phyloP scores from a whole-genome alignment of 139 green algal genomes.

The Volvox africanus region DNA sequence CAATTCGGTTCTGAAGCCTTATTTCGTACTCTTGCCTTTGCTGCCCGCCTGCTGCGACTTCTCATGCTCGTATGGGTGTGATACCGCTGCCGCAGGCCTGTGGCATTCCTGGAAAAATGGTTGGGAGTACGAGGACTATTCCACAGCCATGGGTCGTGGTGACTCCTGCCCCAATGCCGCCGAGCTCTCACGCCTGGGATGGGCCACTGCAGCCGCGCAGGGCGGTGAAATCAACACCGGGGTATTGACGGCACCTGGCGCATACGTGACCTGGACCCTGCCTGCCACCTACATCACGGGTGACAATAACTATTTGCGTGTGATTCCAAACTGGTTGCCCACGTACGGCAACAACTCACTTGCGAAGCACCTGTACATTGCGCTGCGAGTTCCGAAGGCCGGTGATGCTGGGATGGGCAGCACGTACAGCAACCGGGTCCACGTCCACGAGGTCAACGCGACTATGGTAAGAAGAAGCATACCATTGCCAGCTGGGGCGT shows the following conservation, averaged over 20 bases:
- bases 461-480: not conserved
- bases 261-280: not conserved
- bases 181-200: slow-evolving; percentile 12
- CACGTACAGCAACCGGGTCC: not conserved
- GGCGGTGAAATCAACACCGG: not conserved
- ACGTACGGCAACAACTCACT: too few relatives aligned
- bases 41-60: not conserved
- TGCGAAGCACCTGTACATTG: slow-evolving; percentile 19
- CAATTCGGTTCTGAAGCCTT: not conserved
- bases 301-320: slow-evolving; percentile 6
- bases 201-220: not conserved
- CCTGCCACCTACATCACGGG: slow-evolving; percentile 34
- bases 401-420: too few relatives aligned
- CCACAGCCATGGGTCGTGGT: slow-evolving; percentile 27
- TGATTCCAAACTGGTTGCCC: not conserved
- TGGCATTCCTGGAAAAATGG: slow-evolving; percentile 18
- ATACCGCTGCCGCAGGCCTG: not conserved
- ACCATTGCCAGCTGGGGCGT: not conserved
- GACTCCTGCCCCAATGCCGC: slow-evolving; percentile 33
- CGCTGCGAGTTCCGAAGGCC: not conserved
- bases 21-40: not conserved
- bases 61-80: not conserved
- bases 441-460: too few relatives aligned
- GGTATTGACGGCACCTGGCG: not conserved
- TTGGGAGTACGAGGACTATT: slow-evolving; percentile 13